Conservation (phyloP, 305 asterid genomes). For the Solanum hybrid region DNA sequence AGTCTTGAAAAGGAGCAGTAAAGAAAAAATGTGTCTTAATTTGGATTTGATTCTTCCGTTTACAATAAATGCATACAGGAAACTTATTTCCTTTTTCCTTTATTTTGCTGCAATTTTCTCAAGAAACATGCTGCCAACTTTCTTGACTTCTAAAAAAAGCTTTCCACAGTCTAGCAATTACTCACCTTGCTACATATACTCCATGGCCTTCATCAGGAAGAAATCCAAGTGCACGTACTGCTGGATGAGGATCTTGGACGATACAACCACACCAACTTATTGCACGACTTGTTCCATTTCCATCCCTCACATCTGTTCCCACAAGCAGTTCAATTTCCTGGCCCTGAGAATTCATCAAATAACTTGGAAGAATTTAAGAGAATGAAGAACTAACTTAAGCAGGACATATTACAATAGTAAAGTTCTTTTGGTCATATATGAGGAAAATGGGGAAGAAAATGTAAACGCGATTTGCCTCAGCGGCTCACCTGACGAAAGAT, state of each 20-base stretch:
- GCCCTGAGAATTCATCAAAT: conserved; percentile 45
- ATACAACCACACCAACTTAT: conserved; percentile 94
- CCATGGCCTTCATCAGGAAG: conserved; percentile 98
- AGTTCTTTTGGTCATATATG: background rate
- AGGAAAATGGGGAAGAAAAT: conserved; percentile 1
- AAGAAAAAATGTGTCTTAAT: background rate
- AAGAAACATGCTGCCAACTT: background rate
- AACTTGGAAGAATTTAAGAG: background rate
- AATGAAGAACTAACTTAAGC: background rate
- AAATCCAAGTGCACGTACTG: conserved; percentile 97
- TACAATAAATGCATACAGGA: background rate
- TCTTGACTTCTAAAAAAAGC: background rate
- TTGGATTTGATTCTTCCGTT: background rate
- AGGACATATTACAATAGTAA: background rate
- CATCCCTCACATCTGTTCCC: conserved; percentile 95
- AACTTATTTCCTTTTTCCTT: background rate
- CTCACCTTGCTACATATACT: conserved; percentile 87
- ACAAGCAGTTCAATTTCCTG: conserved; percentile 74
- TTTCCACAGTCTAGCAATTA: background rate
- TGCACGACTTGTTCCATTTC: conserved; percentile 83
- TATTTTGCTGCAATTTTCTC: background rate
- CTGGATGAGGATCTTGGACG: conserved; percentile 89
- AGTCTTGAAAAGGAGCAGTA: background rate
- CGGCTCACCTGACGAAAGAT: conserved; percentile 85
- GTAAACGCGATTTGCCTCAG: background rate